phyloP scores from a whole-genome alignment of 2,329 filamentous ascomycete species.

The Magnaporthiopsis incrustans region DNA sequence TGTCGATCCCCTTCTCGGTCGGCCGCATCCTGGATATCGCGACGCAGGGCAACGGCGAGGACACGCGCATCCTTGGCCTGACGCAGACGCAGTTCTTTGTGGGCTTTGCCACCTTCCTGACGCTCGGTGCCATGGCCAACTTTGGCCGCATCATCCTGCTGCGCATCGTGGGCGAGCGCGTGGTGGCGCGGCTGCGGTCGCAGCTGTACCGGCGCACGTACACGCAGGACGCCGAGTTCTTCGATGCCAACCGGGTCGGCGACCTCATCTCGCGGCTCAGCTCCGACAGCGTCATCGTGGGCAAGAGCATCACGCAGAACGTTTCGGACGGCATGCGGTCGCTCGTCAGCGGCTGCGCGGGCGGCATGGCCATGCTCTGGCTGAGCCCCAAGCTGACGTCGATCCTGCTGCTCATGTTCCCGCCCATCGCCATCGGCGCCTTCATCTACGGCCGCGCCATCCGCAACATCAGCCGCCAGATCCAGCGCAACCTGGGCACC shows the following conservation, averaged over 20 bases:
- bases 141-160: conserved; percentile 91
- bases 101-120: conserved; percentile 67
- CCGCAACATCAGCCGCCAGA: conserved; percentile 80
- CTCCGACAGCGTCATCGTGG: conserved; percentile 94
- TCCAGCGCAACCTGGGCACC: conserved; percentile 87
- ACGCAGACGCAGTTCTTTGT: conserved; percentile 83
- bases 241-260: conserved; percentile 93
- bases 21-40: conserved; percentile 91
- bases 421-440: conserved; percentile 81
- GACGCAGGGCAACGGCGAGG: conserved; percentile 62
- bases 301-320: conserved; percentile 97
- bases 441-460: conserved; percentile 89
- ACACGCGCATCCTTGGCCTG: conserved; percentile 70
- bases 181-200: conserved; percentile 82
- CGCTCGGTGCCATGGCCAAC: conserved; percentile 79
- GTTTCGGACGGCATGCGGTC: conserved; percentile 91
- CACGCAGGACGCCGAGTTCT: conserved; percentile 97
- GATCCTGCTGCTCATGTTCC: conserved; percentile 78
- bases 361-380: conserved; percentile 91
- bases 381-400: conserved; percentile 86
- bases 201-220: conserved; percentile 88
- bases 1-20: conserved; percentile 95
- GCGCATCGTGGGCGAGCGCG: conserved; percentile 87
- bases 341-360: conserved; percentile 81
- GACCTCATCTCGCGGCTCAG: conserved; percentile 93